Percentiles rank a stretch among this genome's conserved stretches.
Conservation (phyloP, 2,329 filamentous ascomycete genomes). For the Colletotrichum orchidophilum region DNA sequence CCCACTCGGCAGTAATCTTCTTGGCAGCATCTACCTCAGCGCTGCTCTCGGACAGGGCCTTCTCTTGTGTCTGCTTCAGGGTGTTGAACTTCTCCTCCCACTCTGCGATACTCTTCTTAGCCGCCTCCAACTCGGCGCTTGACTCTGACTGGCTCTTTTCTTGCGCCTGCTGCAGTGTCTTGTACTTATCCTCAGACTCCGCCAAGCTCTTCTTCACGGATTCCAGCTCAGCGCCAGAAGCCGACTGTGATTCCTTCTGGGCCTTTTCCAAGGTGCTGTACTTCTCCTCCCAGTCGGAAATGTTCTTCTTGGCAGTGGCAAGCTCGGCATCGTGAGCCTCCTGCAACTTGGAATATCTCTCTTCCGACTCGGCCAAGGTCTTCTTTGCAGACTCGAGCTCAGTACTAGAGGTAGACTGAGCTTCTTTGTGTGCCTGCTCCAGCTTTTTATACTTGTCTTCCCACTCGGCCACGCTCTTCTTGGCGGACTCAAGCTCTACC, state of each 20-base stretch:
- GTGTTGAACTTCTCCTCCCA: slow-evolving; percentile 38
- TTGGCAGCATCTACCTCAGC: slow-evolving; percentile 29
- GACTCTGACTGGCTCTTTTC: slow-evolving; percentile 42
- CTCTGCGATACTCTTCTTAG: slow-evolving; percentile 33
- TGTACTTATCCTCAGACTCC: slow-evolving; percentile 43
- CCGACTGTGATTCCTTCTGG: slow-evolving; percentile 39
- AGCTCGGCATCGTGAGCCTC: slow-evolving; percentile 32
- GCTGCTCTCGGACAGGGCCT: slow-evolving; percentile 39
- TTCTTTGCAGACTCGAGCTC: slow-evolving; percentile 28
- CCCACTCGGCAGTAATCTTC: slow-evolving; percentile 39
- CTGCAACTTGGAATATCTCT: slow-evolving; percentile 35
- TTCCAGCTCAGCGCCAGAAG: slow-evolving; percentile 35
- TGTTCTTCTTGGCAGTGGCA: slow-evolving; percentile 27
- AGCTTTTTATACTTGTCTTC: slow-evolving; percentile 36
- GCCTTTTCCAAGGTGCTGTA: slow-evolving; percentile 36
- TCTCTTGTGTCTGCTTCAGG: slow-evolving; percentile 37
- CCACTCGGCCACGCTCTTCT: slow-evolving; percentile 35
- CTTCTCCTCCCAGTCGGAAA: slow-evolving; percentile 39
- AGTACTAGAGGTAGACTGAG: not conserved
- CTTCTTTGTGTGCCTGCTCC: slow-evolving; percentile 40
- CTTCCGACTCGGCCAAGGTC: slow-evolving; percentile 36
- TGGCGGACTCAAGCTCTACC: slow-evolving; percentile 36
- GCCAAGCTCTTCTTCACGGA: slow-evolving; percentile 30
- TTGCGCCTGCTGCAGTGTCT: slow-evolving; percentile 35
- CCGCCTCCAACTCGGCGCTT: slow-evolving; percentile 25